phyloP scores from a whole-genome alignment of 306 rosid genomes.

The Leucaena leucocephala region DNA sequence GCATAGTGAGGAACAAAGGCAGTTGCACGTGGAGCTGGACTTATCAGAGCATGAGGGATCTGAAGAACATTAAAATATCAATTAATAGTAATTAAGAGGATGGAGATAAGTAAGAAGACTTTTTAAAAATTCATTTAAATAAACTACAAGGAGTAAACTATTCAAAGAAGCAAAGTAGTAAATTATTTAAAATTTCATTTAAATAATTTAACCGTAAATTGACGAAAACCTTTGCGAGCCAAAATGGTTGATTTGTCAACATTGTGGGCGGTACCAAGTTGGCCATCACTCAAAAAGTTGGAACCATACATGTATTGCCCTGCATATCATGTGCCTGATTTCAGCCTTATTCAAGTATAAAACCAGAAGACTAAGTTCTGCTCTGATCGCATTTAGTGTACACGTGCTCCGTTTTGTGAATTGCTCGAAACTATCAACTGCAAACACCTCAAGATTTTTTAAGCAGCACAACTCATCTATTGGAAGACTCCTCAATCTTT shows the following conservation, averaged over 20 bases:
- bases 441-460: neutral
- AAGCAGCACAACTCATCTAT: neutral
- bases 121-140: neutral
- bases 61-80: constrained; percentile 62
- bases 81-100: neutral
- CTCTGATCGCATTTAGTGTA: constrained; percentile 80
- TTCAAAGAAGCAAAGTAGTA: neutral
- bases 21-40: constrained; percentile 78
- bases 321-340: constrained; percentile 96
- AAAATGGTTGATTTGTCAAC: constrained; percentile 88
- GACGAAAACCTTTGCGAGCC: constrained; percentile 90
- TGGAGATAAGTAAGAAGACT: neutral
- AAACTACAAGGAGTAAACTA: neutral
- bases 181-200: too few species aligned
- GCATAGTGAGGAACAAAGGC: too few species aligned
- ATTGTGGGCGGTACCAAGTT: constrained; percentile 87
- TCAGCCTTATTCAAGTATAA: constrained; percentile 89
- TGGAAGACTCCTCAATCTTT: neutral
- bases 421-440: fast-evolving
- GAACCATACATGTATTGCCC: constrained; percentile 98
- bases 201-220: constrained; percentile 69
- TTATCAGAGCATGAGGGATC: constrained; percentile 82
- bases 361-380: constrained; percentile 80
- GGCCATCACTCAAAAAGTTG: constrained; percentile 87
- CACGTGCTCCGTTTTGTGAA: constrained; percentile 45